Evolutionary conservation across 192 early-diverging fungal species (phyloP).

Genomic region (Rhizophagus sp.): DNA sequence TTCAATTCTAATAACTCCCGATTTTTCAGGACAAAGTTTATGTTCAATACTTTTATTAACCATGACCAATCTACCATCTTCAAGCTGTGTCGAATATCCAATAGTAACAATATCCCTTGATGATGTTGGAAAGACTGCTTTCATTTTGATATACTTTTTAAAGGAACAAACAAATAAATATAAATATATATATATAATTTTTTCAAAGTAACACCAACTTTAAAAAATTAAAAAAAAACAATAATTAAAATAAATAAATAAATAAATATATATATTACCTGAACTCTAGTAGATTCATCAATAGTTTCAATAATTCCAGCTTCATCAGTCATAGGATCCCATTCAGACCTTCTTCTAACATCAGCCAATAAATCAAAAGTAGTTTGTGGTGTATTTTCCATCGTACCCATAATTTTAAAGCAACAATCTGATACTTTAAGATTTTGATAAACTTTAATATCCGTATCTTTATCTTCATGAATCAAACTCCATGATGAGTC

Average conservation of each 20-base stretch:
- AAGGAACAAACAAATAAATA: not conserved
- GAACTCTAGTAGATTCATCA: conserved; percentile 28
- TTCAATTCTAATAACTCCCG: conserved; percentile 38
- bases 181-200: too few species aligned
- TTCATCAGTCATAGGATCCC: conserved; percentile 40
- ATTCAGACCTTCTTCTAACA: conserved; percentile 31
- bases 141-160: conserved; percentile 35
- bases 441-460: conserved; percentile 38
- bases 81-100: conserved; percentile 35
- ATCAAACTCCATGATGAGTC: conserved; percentile 36
- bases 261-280: not conserved
- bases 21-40: conserved; percentile 32
- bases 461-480: conserved; percentile 34
- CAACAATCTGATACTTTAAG: conserved; percentile 37
- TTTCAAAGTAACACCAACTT: too few species aligned
- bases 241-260: too few species aligned
- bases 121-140: conserved; percentile 38
- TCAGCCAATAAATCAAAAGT: conserved; percentile 39
- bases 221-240: too few species aligned
- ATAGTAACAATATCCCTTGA: conserved; percentile 35
- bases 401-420: conserved; percentile 38
- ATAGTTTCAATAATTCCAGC: conserved; percentile 30
- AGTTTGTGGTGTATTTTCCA: conserved; percentile 35
- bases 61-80: conserved; percentile 30
- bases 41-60: conserved; percentile 38